Base-by-base conservation (phyloP, 2,329 filamentous ascomycete genomes). In the Drechslerella stenobrocha region DNA sequence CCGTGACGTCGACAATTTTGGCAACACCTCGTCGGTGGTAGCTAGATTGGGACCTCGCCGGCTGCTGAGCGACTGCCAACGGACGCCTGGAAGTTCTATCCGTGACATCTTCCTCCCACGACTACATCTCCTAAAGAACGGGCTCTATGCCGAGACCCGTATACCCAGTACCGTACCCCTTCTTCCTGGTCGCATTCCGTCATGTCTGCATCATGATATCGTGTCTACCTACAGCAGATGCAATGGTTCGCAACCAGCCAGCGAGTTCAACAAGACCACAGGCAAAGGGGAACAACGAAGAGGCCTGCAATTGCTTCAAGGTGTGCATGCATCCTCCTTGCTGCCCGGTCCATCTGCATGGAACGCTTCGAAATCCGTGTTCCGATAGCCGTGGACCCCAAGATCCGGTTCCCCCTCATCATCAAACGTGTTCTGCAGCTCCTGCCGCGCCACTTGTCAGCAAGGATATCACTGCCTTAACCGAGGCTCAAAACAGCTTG, bases 161-260 rank as follows among this genome's bases (percentile, higher is more conserved):
- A n/a, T n/a, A n/a, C n/a, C n/a, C n/a, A n/a, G n/a, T n/a, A n/a
- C n/a, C n/a, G n/a, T 13, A 53, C 32, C 26, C 52, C 37, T 37
- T 34, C 15, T 3, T 3, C 24, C 23, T 37, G 13, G 23, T 46
- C 15, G 15, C 30, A 48, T 66, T 58, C 53, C 60, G 60, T 66
- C 60, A 66, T 66, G 46, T 26, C 22, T 44, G 45, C 59, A 64
- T 64, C 59, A 30, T n/a, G n/a, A n/a, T n/a, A 13, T 9, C 37
- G 4, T 42, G 3, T 42, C 8, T 18, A 58, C 47, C 34, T 9
- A 47, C 35, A 37, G 42, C 52, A n/a, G 18, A 15, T 13, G 15
- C 46, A 44, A 30, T 50, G 7, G n/a, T n/a, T n/a, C 32, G 56
- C 34, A 40, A 13, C 11, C 13, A 3, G 34, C 34, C 13, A 37